Evolutionary conservation across 2,329 filamentous ascomycete genomes (phyloP).

Genomic region (Scorias spongiosa): DNA sequence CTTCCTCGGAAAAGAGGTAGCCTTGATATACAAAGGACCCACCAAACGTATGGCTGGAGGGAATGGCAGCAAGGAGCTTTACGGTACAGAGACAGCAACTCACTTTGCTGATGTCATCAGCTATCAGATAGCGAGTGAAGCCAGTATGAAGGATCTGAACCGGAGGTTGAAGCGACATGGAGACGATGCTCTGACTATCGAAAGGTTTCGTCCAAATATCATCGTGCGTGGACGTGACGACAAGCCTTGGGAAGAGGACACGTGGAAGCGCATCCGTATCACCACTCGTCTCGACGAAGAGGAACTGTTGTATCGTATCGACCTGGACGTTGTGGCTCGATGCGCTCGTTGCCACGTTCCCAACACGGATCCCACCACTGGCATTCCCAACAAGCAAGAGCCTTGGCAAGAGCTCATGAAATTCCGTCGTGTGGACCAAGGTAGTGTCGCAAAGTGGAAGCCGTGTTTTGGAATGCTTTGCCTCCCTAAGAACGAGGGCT

Average conservation of each 20-base stretch:
- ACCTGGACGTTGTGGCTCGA: conserved; percentile 42
- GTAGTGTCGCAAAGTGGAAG: conserved; percentile 45
- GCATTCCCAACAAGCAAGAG: conserved; percentile 41
- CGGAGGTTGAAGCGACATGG: conserved; percentile 28
- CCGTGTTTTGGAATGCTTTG: conserved; percentile 54
- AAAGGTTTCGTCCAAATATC: conserved; percentile 50
- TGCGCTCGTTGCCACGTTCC: conserved; percentile 48
- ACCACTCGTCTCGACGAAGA: conserved; percentile 17
- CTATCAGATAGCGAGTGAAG: conserved; percentile 39
- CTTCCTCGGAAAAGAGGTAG: conserved; percentile 41
- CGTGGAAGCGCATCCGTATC: conserved; percentile 44
- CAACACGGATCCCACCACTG: conserved; percentile 50
- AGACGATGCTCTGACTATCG: conserved; percentile 37
- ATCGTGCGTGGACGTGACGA: conserved; percentile 37
- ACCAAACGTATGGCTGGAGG: conserved; percentile 38
- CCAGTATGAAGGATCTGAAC: conserved; percentile 45
- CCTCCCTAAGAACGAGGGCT: conserved; percentile 40
- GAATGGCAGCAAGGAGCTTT: conserved; percentile 37
- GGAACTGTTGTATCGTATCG: conserved; percentile 24
- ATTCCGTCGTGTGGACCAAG: conserved; percentile 44
- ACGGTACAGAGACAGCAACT: conserved; percentile 33
- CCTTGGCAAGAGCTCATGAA: conserved; percentile 49
- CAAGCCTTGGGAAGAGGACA: conserved; percentile 45
- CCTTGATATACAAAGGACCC: conserved; percentile 47
- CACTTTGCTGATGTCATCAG: conserved; percentile 47